Base-by-base conservation (phyloP, 352 stramenopile species). In the Phytophthora sp. region DNA sequence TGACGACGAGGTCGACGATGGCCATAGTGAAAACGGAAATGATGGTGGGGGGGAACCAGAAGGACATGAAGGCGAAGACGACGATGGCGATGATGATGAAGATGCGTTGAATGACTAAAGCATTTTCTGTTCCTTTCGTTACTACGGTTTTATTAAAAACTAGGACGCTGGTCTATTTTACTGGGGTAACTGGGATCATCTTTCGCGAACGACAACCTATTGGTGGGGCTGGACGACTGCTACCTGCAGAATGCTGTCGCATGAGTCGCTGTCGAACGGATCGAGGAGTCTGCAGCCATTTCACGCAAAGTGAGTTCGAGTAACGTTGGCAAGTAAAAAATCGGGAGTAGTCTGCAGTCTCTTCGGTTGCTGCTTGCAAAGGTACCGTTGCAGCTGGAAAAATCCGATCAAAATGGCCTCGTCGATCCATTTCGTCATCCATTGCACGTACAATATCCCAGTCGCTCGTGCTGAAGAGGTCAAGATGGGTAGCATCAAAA, bases 351-450 rank as follows among this genome's bases (percentile, higher is more conserved):
- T 65, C 48, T 17, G 46, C 37, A 6, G 72, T 66, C 28, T 74
- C 48, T 13, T 64, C 55, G 17, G 31, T 27, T 59, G 35, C 35
- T 32, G 51, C 37, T 42, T 55, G 27, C 13, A 31, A 44, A 0
- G 48, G 67, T 18, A 8, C 43, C 24, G 18, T 32, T 13, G 57
- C 59, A n/a, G 57, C 63, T 8, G 85, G 85, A 37, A 77, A 94
- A 30, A 94, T 81, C 9, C 83, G 77, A 23, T 91, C 69, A 58
- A 94, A 94, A 49, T 94, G 75, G 4, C 85, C 85, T 2, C 74
- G 42, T 0, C 85, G 81, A 38, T 88, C 71, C 60, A 86, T 81
- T 58, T 94, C 85, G 55, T 90, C 85, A 18, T 91, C 85, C 74
- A 92, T 88, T 12, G 70, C 20, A 17, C 85, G 52, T 2, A 94